phyloP scores from a whole-genome alignment of 371 early-diverging fungal species.

The Rhizopus delemar region DNA sequence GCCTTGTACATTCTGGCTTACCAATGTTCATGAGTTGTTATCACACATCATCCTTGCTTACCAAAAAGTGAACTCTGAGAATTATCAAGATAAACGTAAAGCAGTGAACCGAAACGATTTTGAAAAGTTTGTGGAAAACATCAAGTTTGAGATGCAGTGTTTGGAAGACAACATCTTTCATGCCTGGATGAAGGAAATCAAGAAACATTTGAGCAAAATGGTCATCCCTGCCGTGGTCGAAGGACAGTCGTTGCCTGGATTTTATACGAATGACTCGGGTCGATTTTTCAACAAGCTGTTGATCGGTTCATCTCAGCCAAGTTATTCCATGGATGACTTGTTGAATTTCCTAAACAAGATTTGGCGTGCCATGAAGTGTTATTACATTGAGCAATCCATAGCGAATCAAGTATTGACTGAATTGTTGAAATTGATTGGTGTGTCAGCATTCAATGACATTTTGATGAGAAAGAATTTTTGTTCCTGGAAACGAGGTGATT shows the following conservation, averaged over 20 bases:
- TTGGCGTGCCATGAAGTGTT: conserved; percentile 90
- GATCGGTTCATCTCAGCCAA: conserved; percentile 68
- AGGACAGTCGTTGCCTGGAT: conserved; percentile 87
- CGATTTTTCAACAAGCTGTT: conserved; percentile 82
- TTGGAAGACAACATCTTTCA: conserved; percentile 72
- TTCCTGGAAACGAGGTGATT: conserved; percentile 81
- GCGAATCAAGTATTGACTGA: conserved; percentile 84
- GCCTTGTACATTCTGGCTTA: conserved; percentile 86
- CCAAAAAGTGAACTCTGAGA: conserved; percentile 37
- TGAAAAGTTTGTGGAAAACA: conserved; percentile 57
- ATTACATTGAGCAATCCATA: conserved; percentile 85
- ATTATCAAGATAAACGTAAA: conserved; percentile 32
- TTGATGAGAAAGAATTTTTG: conserved; percentile 89
- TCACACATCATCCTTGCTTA: conserved; percentile 55
- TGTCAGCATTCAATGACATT: conserved; percentile 91
- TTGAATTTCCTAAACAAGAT: conserved; percentile 89
- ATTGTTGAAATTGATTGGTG: conserved; percentile 87
- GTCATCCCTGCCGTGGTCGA: conserved; percentile 93
- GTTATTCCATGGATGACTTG: conserved; percentile 89
- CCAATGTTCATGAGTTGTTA: conserved; percentile 91
- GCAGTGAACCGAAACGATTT: conserved; percentile 45
- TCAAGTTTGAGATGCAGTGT: conserved; percentile 70
- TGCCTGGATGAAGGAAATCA: conserved; percentile 92
- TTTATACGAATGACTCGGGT: conserved; percentile 79
- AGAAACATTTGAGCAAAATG: conserved; percentile 88